Base-by-base conservation (phyloP, 352 stramenopile genomes). In the Phytophthora sansomeana region DNA sequence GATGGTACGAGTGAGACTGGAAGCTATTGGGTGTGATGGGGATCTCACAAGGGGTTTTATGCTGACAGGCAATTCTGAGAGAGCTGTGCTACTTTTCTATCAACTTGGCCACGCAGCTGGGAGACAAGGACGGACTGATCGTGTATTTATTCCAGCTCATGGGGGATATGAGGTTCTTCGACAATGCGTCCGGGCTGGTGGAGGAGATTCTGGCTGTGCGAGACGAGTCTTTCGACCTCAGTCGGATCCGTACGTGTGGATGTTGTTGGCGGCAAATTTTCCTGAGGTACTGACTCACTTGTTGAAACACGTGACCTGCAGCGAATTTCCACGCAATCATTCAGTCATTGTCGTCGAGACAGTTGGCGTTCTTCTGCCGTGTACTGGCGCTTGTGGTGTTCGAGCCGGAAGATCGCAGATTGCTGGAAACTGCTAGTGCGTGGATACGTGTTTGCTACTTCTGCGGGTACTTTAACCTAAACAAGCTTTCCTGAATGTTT, bases 301-400 rank as follows among this genome's bases (percentile, higher is more conserved):
- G 16, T 50, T 57, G 1, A 24, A 47, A 47, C 14, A 19, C n/a
- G n/a, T 21, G 38, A 7, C 10, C 67, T 60, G 63, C 91, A 86
- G 90, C 95, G 3, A 81, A 96, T 50, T 85, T 99, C n/a, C 92
- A 98, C 58, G 50, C 77, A 6, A 87, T 99, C 46, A 83, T 98
- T 44, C 69, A 87, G 48, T 85, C 84, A 26, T 89, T 99, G 51
- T 97, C 83, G 8, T 97, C 90, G 32, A 85, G 95, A 11, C 93
- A 98, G 56, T 75, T 99, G 39, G 94, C 95, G 11, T 97, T 98
- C 73, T 98, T 98, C 72, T 98, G 95, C 50, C 90, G 96, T n/a
- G 93, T 99, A 29, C 79, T 99, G 21, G 96, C 93, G 3, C 79
- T 99, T 6, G 81, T 99, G 6, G 82, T 99, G 19, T 98, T 99